Conservation (phyloP, 805 yeast genomes). For the Blastobotrys mokoenaii region DNA sequence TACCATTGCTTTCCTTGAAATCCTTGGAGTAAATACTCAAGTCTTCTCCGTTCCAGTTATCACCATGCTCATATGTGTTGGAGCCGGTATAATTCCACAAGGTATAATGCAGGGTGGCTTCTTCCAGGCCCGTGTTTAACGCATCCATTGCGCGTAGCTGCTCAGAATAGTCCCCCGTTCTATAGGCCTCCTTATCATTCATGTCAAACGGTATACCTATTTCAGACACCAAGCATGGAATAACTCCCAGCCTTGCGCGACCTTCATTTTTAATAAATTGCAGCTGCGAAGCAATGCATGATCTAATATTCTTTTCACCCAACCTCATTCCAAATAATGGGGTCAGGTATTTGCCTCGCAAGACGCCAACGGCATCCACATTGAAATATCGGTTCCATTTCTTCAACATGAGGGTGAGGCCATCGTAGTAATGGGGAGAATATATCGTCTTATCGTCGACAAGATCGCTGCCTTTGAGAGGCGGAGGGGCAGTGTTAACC, state of each 20-base stretch:
- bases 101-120: constrained; percentile 59
- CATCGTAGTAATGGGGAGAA: constrained; percentile 88
- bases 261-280: constrained; percentile 56
- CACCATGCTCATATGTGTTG: constrained; percentile 78
- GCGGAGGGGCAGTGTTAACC: constrained; percentile 70
- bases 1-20: constrained; percentile 29
- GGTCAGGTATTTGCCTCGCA: constrained; percentile 62
- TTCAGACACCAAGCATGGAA: constrained; percentile 77
- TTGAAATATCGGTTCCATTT: constrained; percentile 74
- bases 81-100: constrained; percentile 73
- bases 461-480: constrained; percentile 41
- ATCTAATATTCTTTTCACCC: constrained; percentile 69
- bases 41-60: constrained; percentile 86
- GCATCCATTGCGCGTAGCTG: constrained; percentile 83
- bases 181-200: constrained; percentile 67
- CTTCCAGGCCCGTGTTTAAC: constrained; percentile 65
- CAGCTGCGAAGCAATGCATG: constrained; percentile 60
- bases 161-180: constrained; percentile 50
- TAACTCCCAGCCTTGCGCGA: constrained; percentile 44
- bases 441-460: constrained; percentile 57
- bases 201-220: constrained; percentile 94
- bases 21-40: constrained; percentile 75
- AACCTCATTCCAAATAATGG: constrained; percentile 61
- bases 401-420: constrained; percentile 82
- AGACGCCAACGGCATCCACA: constrained; percentile 78